A percentile compares a stretch with the other conserved stretches of the same genome.
These are phyloP conservation scores for Oenanthe sinensis DNA, from an alignment of 129 eudicot species.

Conservation along the genomic window DNA sequence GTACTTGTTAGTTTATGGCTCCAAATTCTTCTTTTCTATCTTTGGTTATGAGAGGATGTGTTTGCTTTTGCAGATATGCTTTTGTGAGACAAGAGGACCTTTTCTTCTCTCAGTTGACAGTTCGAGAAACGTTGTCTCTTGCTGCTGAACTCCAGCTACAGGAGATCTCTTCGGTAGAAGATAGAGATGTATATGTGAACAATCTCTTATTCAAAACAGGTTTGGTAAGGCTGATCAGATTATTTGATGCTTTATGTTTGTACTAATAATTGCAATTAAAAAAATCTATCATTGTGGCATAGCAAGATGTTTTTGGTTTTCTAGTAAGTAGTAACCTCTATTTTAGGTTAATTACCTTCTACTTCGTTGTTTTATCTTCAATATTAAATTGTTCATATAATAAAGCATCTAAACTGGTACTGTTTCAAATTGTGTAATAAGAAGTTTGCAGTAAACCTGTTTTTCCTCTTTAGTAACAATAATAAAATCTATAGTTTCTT, in stretches of 20 bases:
- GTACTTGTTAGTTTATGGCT: background rate
- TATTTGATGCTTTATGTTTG: slow-evolving; percentile 3
- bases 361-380: background rate
- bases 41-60: slow-evolving; percentile 9
- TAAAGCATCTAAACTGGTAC: background rate
- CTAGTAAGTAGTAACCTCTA: background rate
- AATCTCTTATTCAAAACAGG: slow-evolving; percentile 73
- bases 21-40: background rate
- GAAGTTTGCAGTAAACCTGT: background rate
- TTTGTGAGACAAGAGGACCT: slow-evolving; percentile 96
- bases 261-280: background rate
- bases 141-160: slow-evolving; percentile 97
- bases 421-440: background rate
- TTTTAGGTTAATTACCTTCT: background rate
- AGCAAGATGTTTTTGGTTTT: background rate
- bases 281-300: background rate
- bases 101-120: slow-evolving; percentile 94
- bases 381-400: background rate
- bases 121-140: slow-evolving; percentile 93
- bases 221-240: slow-evolving; percentile 53
- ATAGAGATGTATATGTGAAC: slow-evolving; percentile 76
- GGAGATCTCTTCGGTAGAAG: slow-evolving; percentile 61
- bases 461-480: background rate
- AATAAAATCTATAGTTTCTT: background rate
- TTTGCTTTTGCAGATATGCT: slow-evolving; percentile 56